Base-by-base conservation (phyloP, 2,329 filamentous ascomycete species). In the Exophiala aquamarina region DNA sequence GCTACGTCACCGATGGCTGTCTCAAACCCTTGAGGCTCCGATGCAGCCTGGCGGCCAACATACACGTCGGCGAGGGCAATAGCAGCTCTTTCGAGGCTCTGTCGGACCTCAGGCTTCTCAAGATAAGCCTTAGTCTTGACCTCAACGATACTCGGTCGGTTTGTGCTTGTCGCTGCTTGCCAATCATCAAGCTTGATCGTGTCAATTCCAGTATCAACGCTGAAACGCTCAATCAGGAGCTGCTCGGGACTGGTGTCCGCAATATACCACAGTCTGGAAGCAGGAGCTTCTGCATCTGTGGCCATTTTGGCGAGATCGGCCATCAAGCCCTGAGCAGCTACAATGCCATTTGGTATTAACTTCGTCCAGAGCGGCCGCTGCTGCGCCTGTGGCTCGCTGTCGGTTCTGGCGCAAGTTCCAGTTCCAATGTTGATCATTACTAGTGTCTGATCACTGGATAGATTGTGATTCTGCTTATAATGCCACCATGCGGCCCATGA, bases 351-450 rank as follows among this genome's bases (percentile, higher is more conserved):
- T 9, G 55, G 55, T 20, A 55, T 7, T 6, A 57, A 32, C 19
- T 32, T 41, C 3, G 50, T 50, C 49, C 53, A 55, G 49, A 53
- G 52, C 8, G 49, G 42, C n/a, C 50, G 43, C 23, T 44, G 40
- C n/a, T 23, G 39, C 5, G 45, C 19, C 9, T 34, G 37, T 3
- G 26, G 29, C 7, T 50, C 38, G 19, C 43, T 37, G 13, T 34
- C 34, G 3, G 39, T 36, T 31, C 45, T 26, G 9, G 49, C 45
- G 17, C 50, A 35, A 4, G 47, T 54, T 0, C 55, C 55, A 2
- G 55, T 55, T 26, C 52, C 55, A 26, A 57, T 44, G 28, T 55
- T 57, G 44, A 57, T 50, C 52, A 54, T 51, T 7, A 55, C 42
- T 7, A 57, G 34, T 29, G 43, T 47, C 37, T 46, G 34, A 5